Evolutionary conservation across 2,329 filamentous ascomycete species (phyloP).

Genomic region (Pseudogymnoascus sp.): DNA sequence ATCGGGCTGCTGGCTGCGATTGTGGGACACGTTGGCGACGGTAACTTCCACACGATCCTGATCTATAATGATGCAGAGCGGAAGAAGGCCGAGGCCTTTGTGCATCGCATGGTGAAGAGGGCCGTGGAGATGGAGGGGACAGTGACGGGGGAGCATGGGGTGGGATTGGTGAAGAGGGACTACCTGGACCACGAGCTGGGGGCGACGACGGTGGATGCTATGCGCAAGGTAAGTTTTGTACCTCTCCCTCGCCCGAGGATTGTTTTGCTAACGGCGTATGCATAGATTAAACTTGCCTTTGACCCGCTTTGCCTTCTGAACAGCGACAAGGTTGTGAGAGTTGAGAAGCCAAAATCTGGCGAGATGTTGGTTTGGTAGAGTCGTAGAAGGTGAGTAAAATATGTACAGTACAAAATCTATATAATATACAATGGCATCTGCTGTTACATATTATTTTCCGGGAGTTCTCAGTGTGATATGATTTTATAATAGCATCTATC

Average conservation of each 20-base stretch:
- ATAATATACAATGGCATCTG: background rate
- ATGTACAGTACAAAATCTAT: background rate
- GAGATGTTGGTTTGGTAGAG: slow-evolving; percentile 38
- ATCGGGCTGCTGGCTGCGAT: slow-evolving; percentile 53
- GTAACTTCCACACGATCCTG: slow-evolving; percentile 66
- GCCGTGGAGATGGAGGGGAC: slow-evolving; percentile 80
- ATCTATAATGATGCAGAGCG: slow-evolving; percentile 61
- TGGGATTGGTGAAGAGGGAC: slow-evolving; percentile 76
- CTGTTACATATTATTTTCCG: background rate
- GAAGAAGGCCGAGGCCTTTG: slow-evolving; percentile 57
- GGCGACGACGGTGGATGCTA: slow-evolving; percentile 64
- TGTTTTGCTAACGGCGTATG: background rate
- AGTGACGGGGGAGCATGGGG: slow-evolving; percentile 76
- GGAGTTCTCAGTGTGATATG: background rate
- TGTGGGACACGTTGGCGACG: slow-evolving; percentile 65
- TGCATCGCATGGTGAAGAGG: slow-evolving; percentile 78
- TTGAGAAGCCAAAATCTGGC: slow-evolving; percentile 45
- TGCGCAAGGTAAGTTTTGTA: slow-evolving; percentile 59
- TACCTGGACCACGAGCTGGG: slow-evolving; percentile 74
- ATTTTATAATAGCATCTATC: background rate
- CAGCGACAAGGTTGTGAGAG: slow-evolving; percentile 59
- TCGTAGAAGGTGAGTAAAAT: background rate
- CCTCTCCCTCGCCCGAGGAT: background rate
- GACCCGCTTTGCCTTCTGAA: slow-evolving; percentile 63
- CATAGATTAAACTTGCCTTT: slow-evolving; percentile 67